These are phyloP conservation scores for Clavaria fumosa DNA, from an alignment of 768 basidiomycete genomes.

Conservation along the genomic window DNA sequence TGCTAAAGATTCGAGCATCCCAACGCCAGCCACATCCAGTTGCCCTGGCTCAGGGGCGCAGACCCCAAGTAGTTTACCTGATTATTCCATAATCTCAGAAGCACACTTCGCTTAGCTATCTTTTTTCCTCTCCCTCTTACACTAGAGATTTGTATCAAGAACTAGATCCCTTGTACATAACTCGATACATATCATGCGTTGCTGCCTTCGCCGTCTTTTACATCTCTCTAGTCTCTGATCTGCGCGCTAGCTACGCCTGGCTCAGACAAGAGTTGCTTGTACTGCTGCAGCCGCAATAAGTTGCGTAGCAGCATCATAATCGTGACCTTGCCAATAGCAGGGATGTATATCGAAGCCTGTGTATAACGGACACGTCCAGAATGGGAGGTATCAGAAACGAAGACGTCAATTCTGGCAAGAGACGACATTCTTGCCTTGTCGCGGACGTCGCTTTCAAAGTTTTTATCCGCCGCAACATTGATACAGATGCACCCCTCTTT, in stretches of 20 bases:
- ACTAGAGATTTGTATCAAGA: no score
- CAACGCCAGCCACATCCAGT: constrained; percentile 47
- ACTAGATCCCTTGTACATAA: background rate
- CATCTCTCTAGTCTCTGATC: no score
- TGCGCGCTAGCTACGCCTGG: no score
- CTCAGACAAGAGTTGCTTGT: constrained; percentile 25
- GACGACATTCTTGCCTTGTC: constrained; percentile 50
- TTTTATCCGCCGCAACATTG: constrained; percentile 91
- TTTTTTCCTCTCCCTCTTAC: no score
- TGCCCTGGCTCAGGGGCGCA: constrained; percentile 39
- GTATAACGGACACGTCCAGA: no score
- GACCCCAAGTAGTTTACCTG: constrained; percentile 23
- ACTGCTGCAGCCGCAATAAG: constrained; percentile 57
- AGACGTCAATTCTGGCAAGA: background rate
- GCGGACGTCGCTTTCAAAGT: constrained; percentile 85
- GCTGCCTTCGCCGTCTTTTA: background rate
- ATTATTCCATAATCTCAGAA: constrained; percentile 28
- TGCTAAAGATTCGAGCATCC: constrained; percentile 44
- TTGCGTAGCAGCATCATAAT: constrained; percentile 97
- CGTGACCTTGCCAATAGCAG: constrained; percentile 95
- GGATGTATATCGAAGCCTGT: constrained; percentile 87
- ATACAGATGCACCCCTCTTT: constrained; percentile 91
- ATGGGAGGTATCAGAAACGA: no score
- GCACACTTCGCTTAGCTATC: constrained; percentile 26
- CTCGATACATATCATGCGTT: background rate